Evolutionary conservation across 371 early-diverging fungal genomes (phyloP).

Genomic region (Thermomucor indicae-seudaticae): DNA sequence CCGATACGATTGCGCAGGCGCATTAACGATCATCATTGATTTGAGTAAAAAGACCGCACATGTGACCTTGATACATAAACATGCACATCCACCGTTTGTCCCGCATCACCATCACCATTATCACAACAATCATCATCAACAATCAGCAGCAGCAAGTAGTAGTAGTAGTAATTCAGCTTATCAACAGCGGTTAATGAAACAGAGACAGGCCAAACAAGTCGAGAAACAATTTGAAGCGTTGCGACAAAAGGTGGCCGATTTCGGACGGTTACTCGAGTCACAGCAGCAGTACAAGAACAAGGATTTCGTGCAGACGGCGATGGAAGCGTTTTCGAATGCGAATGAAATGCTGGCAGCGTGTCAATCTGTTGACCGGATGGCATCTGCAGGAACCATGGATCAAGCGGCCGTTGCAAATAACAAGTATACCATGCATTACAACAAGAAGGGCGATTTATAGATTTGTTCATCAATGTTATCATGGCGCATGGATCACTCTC

Average conservation of each 20-base stretch:
- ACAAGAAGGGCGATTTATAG: conserved; percentile 8
- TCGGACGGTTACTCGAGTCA: conserved; percentile 28
- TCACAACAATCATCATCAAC: conserved; percentile 14
- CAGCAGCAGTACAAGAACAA: conserved; percentile 31
- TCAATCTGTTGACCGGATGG: conserved; percentile 12
- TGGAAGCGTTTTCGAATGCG: conserved; percentile 33
- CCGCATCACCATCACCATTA: conserved; percentile 34
- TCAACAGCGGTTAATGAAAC: conserved; percentile 13
- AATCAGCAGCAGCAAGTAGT: conserved; percentile 7
- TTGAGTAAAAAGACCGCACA: conserved; percentile 36
- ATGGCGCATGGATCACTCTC: no score
- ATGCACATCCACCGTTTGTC: conserved; percentile 42
- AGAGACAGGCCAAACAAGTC: conserved; percentile 25
- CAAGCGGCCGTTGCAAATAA: conserved; percentile 9
- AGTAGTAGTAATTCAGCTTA: not conserved
- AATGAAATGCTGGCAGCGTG: conserved; percentile 40
- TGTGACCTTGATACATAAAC: conserved; percentile 44
- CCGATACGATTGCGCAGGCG: conserved; percentile 46
- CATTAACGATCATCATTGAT: conserved; percentile 46
- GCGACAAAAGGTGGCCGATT: conserved; percentile 24
- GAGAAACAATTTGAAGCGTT: conserved; percentile 32
- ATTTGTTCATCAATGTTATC: not conserved
- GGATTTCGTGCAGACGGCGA: conserved; percentile 33
- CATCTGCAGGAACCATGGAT: conserved; percentile 5
- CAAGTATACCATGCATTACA: conserved; percentile 42